phyloP scores from a whole-genome alignment of 768 basidiomycete species.

The Tremella mesenterica region DNA sequence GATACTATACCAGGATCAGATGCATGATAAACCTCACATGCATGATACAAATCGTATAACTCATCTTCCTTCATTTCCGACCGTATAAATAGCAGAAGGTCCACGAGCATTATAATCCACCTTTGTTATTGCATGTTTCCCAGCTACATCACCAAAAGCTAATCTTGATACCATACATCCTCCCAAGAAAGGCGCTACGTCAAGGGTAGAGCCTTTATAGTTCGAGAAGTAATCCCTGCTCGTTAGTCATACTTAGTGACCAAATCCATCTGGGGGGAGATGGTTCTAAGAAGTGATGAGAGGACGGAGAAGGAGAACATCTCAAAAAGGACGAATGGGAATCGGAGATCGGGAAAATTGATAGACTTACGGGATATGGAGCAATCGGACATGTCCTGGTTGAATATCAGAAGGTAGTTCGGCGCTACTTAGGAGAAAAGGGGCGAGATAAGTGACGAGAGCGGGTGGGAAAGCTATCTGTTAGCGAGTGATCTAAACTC shows the following conservation, averaged over 20 bases:
- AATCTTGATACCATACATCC: constrained; percentile 36
- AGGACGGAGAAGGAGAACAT: too few species aligned
- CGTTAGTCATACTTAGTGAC: too few species aligned
- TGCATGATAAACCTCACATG: too few species aligned
- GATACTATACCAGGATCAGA: too few species aligned
- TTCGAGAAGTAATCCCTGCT: constrained; percentile 40
- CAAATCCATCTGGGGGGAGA: too few species aligned
- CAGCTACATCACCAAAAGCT: constrained; percentile 29
- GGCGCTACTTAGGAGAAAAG: constrained; percentile 32
- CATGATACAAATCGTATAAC: too few species aligned
- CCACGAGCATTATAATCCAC: constrained; percentile 40
- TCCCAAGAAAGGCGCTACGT: constrained; percentile 41
- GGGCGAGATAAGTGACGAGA: constrained; percentile 36
- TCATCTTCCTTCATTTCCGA: too few species aligned
- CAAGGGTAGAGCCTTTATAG: constrained; percentile 28
- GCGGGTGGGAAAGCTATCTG: constrained; percentile 33
- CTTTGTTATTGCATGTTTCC: constrained; percentile 34
- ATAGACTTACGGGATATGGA: constrained; percentile 31
- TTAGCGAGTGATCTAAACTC: background rate
- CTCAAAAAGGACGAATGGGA: too few species aligned
- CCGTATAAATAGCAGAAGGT: constrained; percentile 33
- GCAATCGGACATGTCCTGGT: constrained; percentile 26
- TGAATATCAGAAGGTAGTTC: constrained; percentile 37
- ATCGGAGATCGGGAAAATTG: background rate
- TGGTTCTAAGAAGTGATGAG: too few species aligned